These are phyloP conservation scores for Tetrapisispora fleetii DNA, from an alignment of 805 yeast genomes.

Conservation along the genomic window DNA sequence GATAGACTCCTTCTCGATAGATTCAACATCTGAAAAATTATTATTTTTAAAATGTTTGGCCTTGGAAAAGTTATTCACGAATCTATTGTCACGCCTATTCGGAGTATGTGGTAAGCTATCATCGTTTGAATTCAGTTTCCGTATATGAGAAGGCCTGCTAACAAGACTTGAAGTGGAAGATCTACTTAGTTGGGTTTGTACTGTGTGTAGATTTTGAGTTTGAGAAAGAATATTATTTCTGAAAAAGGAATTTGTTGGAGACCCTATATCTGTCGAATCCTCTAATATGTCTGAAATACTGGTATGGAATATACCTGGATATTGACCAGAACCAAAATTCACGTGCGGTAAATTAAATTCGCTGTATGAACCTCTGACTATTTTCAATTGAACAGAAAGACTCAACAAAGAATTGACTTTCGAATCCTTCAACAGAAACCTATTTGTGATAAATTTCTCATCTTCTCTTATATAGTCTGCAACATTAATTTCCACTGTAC, in stretches of 20 bases:
- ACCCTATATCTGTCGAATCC: conserved; percentile 1
- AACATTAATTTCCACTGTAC: conserved; percentile 56
- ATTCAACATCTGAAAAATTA: conserved; percentile 1
- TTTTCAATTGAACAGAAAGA: conserved; percentile 43
- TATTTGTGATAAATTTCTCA: conserved; percentile 41
- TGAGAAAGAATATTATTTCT: neutral
- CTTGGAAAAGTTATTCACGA: neutral
- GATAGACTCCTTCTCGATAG: conserved; percentile 36
- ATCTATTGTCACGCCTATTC: neutral
- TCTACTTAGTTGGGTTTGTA: neutral
- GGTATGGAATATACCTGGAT: conserved; percentile 15
- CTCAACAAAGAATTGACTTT: conserved; percentile 75
- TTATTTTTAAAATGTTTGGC: conserved; percentile 8
- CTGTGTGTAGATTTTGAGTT: neutral
- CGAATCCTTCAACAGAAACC: conserved; percentile 66
- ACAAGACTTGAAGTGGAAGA: neutral
- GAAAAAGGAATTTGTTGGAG: conserved; percentile 1
- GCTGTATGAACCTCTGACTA: conserved; percentile 30
- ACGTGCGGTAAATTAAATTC: conserved; percentile 20
- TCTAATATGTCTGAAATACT: conserved; percentile 3
- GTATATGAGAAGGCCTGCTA: neutral
- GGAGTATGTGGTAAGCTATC: neutral
- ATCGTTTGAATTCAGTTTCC: neutral
- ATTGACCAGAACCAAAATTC: conserved; percentile 15
- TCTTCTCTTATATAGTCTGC: conserved; percentile 54